Base-by-base conservation (phyloP, 345 rosid species). In the Lepidium sativum region DNA sequence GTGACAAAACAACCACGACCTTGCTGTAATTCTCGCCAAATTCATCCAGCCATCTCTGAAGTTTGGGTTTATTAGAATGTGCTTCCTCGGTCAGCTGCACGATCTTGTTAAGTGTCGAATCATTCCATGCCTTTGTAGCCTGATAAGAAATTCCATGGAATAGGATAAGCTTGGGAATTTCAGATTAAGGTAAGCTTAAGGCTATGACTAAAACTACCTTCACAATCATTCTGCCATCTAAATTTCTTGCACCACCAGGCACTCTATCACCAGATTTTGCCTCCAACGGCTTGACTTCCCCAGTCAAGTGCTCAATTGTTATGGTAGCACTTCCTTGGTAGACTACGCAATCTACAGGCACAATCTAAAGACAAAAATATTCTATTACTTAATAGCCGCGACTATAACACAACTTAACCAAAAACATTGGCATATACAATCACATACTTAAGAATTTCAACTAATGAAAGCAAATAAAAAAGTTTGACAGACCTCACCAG, bases 401-500 rank as follows among this genome's bases (percentile, higher is more conserved):
- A 31, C 1, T 16, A 14, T 29, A 52, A 52, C 21, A 51, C 12
- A 5, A 1, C 23, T 4, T 27, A 60, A 59, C 16, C 31, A 41
- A 44, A 12, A 40, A 33, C 31, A 29, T 29, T 17, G 59, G 27
- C 57, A 33, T 6, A 62, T 4, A 21, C 14, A 31, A 25, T 18
- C 35, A 54, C 43, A 54, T 54, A 13, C 53, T 1, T 3, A 67
- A 66, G 8, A 12, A 23, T 9, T 32, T 13, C 6, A 34, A 43
- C 37, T 27, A 68, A 58, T 10, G 44, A 32, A 37, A 40, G 66
- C 23, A 33, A 34, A 66, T 1, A 51, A 23, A 57, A 59, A 6
- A 73, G 68, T 65, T 58, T 74, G 68, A 84, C 98, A 80, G 83
- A 89, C 97, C 97, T 89, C 97, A 79, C 99, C 99, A 82, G 90